These are phyloP conservation scores for Fraxinus greggii DNA, from an alignment of 305 asterid species.

Conservation along the genomic window DNA sequence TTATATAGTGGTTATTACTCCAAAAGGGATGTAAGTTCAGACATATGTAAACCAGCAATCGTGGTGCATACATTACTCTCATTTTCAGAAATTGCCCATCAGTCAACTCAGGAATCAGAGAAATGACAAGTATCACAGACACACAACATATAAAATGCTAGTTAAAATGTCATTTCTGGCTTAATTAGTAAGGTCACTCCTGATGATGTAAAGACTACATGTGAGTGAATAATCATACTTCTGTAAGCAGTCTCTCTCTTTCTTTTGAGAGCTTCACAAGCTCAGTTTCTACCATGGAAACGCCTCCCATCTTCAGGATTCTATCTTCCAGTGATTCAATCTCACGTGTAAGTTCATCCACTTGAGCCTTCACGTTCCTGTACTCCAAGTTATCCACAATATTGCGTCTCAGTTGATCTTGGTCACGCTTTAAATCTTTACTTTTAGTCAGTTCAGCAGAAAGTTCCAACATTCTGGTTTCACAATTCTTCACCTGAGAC, in stretches of 20 bases:
- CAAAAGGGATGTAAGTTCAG: constrained; percentile 3
- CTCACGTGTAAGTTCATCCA: constrained; percentile 61
- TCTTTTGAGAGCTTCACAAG: constrained; percentile 64
- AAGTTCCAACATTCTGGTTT: constrained; percentile 55
- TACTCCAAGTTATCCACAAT: constrained; percentile 78
- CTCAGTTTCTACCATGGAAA: constrained; percentile 61
- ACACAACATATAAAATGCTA: not conserved
- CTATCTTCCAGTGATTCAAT: constrained; percentile 75
- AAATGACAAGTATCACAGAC: not conserved
- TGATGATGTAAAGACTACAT: not conserved
- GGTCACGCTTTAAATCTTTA: constrained; percentile 49
- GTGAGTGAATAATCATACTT: constrained; percentile 48
- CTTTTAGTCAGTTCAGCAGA: constrained; percentile 53
- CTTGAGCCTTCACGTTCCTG: constrained; percentile 70
- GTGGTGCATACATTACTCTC: not conserved
- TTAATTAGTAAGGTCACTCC: not conserved
- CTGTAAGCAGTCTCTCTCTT: constrained; percentile 80
- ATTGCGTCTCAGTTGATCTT: constrained; percentile 59
- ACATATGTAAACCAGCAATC: constrained; percentile 8
- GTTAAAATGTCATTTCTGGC: constrained; percentile 4
- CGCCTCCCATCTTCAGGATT: constrained; percentile 61
- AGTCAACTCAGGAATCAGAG: not conserved
- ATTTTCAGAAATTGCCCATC: constrained; percentile 17
- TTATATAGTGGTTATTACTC: constrained; percentile 6
- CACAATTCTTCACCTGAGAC: constrained; percentile 50